These are phyloP conservation scores for Rutstroemia sp. DNA, from an alignment of 2,329 filamentous ascomycete genomes.

Conservation along the genomic window DNA sequence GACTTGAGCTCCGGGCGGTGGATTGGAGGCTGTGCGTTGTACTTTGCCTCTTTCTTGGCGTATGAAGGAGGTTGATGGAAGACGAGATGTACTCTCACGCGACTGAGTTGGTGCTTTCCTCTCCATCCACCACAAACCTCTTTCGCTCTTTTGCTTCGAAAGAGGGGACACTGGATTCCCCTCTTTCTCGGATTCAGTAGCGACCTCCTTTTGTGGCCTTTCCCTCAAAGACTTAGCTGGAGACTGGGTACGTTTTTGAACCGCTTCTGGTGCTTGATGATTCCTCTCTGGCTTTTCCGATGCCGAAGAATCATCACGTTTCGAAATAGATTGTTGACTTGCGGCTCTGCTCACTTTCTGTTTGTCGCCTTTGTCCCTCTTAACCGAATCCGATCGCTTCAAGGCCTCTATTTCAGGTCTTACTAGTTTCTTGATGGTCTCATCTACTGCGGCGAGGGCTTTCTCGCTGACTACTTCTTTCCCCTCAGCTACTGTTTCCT, in stretches of 20 bases:
- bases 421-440: slow-evolving; percentile 3
- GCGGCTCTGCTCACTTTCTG: slow-evolving; percentile 1
- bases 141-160: slow-evolving; percentile 6
- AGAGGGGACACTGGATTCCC: neutral
- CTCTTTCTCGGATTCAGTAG: neutral
- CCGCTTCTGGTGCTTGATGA: neutral
- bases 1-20: neutral
- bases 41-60: neutral
- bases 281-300: neutral
- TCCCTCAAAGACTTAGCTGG: neutral
- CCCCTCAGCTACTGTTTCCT: neutral
- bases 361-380: slow-evolving; percentile 4
- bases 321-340: neutral
- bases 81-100: neutral
- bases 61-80: neutral
- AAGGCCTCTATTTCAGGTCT: slow-evolving; percentile 2
- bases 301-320: slow-evolving; percentile 1
- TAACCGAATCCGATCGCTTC: slow-evolving; percentile 2
- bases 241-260: neutral
- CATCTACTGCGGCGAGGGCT: slow-evolving; percentile 6
- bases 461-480: slow-evolving; percentile 1
- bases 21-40: neutral
- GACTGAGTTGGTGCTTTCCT: neutral
- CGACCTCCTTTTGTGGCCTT: neutral
- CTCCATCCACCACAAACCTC: slow-evolving; percentile 8